Evolutionary conservation across 768 basidiomycete genomes (phyloP).

Genomic region (Mycena belliarum): DNA sequence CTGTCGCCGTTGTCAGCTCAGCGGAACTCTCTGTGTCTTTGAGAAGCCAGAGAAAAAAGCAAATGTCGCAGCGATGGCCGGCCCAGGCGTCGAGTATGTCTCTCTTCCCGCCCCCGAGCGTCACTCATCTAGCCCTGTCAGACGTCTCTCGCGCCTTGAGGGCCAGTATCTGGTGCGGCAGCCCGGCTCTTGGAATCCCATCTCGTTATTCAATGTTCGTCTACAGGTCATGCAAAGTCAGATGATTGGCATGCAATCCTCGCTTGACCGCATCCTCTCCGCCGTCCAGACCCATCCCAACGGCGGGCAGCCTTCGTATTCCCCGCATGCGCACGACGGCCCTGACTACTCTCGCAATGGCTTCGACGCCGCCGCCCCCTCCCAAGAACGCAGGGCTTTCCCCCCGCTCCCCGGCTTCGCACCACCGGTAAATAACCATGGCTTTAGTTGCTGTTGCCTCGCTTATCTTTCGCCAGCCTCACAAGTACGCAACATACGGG

Average conservation of each 20-base stretch:
- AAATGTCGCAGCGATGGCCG: constrained; percentile 54
- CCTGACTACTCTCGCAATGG: constrained; percentile 45
- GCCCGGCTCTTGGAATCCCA: constrained; percentile 7
- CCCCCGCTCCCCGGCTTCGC: constrained; percentile 91
- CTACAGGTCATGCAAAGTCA: constrained; percentile 82
- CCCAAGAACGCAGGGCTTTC: constrained; percentile 47
- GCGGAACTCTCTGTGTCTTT: constrained; percentile 79
- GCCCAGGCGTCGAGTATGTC: constrained; percentile 73
- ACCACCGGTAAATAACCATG: constrained; percentile 60
- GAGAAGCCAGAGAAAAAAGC: constrained; percentile 90
- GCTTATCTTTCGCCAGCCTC: constrained; percentile 18
- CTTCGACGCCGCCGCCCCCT: constrained; percentile 37
- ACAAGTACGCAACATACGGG: constrained; percentile 89
- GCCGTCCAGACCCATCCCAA: constrained; percentile 50
- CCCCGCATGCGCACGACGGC: constrained; percentile 37
- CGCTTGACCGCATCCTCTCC: constrained; percentile 78
- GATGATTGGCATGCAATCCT: constrained; percentile 93
- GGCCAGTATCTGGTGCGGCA: constrained; percentile 75
- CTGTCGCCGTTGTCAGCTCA: constrained; percentile 86
- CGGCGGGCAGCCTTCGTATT: constrained; percentile 22
- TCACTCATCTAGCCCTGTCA: constrained; percentile 32
- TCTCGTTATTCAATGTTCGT: background rate
- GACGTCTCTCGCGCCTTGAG: constrained; percentile 81
- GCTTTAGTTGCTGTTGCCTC: constrained; percentile 17
- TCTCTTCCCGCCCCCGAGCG: background rate